Base-by-base conservation (phyloP, 768 basidiomycete species). In the Serpula lacrymans region DNA sequence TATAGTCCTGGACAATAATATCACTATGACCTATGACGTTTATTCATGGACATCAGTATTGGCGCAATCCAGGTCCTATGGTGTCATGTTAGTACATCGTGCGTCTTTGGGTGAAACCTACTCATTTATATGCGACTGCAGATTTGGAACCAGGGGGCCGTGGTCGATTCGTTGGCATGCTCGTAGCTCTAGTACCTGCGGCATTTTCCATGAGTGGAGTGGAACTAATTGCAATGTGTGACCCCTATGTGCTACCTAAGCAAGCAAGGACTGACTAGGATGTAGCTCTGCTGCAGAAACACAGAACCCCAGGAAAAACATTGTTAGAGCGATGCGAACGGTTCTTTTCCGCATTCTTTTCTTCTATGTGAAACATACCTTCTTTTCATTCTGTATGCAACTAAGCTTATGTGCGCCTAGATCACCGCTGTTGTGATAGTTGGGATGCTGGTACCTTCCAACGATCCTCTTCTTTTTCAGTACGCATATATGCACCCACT, bases 271-370 rank as follows among this genome's bases (percentile, higher is more conserved):
- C 34, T 56, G 34, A 31, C 43, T 12, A 48, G 18, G 42, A 23
- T 48, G 30, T 38, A 83, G 82, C 41, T 77, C 84, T 20, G 86
- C 85, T 13, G 84, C 82, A 0, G 89, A 92, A 61, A 82, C 84
- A 0, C 69, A 78, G 54, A 86, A 74, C 53, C 89, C 90, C 6
- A 77, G 87, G 26, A 80, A 82, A 22, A 88, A 87, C 52, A 86
- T 93, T 48, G 68, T 78, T 17, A 86, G 80, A 54, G 87, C 88
- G 17, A 79, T 88, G 37, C 70, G 75, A 26, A 71, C 84, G 16
- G 87, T 92, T 4, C 87, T 89, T 59, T 87, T 78, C 64, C 81
- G 91, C 46, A 84, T 95, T 50, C 47, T 85, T 8, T 48, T 87
- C 22, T 89, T 89, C 72, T 89, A 88, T 50, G 75, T 77, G 20